A percentile compares a stretch with the other conserved stretches of the same genome.
Evolutionary conservation across 768 basidiomycete species (phyloP).

Genomic region (Leccinellum luteum): DNA sequence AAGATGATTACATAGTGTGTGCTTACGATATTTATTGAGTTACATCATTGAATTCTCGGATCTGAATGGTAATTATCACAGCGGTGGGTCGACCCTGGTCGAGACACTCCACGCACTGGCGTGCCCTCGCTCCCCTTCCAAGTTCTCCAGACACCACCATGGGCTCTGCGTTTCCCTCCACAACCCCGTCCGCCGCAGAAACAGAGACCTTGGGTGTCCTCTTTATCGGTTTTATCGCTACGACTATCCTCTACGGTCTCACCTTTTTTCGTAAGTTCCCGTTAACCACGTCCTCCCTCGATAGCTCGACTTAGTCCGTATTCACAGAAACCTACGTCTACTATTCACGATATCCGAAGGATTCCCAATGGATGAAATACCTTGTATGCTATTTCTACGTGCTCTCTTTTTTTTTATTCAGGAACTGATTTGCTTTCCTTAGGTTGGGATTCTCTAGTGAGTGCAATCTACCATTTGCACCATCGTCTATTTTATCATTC

Average conservation of each 20-base stretch:
- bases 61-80: constrained; percentile 1
- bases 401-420: not conserved
- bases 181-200: constrained; percentile 17
- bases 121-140: not conserved
- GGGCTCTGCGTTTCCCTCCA: constrained; percentile 4
- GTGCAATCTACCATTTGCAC: not conserved
- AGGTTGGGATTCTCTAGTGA: constrained; percentile 25
- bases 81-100: not conserved
- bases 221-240: constrained; percentile 27
- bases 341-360: constrained; percentile 26
- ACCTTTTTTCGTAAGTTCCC: constrained; percentile 33
- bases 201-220: constrained; percentile 25
- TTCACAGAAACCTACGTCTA: constrained; percentile 29
- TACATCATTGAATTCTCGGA: not conserved
- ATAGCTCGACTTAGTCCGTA: not conserved
- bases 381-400: constrained; percentile 13
- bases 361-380: constrained; percentile 15
- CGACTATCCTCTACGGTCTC: constrained; percentile 31
- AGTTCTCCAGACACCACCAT: constrained; percentile 9
- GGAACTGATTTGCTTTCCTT: not conserved
- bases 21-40: no score
- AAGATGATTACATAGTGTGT: no score
- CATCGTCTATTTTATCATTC: not conserved
- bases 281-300: not conserved
- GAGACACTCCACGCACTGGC: not conserved